Evolutionary conservation across 1,284 basidiomycete genomes (phyloP), one percentile per base, ranked within the genome.

Genomic region (Moesziomyces parantarcticus): DNA sequence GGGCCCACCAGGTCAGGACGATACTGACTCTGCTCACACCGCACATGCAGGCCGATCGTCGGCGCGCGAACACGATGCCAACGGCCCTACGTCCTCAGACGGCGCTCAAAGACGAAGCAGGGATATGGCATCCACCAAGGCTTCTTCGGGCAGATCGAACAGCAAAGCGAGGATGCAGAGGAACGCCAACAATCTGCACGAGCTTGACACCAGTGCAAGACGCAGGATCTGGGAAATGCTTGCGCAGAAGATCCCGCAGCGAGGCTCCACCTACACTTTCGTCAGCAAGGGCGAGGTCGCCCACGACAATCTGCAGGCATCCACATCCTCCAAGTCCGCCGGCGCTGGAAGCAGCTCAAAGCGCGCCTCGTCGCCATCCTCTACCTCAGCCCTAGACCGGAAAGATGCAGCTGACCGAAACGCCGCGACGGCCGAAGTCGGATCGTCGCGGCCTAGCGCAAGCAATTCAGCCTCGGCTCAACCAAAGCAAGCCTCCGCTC

Each of bases 221-320:
- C 52, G 70, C 0, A 56, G 70, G 32, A 73, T 73, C 44, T 73
- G 70, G 70, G 70, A 73, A 44, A 73, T 73, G 64, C 58, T 73
- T 1, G 63, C 70, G 3, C 60, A 64, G 18, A 73, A 68, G 60
- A 67, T 68, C 36, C 60, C 70, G 23, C 64, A 73, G 29, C 70
- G 70, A n/a, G 70, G 70, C 6, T 73, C 70, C 3, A 73, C 70
- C 3, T 73, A 73, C 40, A 73, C 64, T 5, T 73, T 73, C 20
- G 64, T 73, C 51, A 73, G 64, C 51, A 67, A 73, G 39, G 70
- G 70, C 16, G 70, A 73, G 36, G 64, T 73, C 3, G 70, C 64
- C 5, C 70, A 67, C 16, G 70, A 73, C 58, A 63, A 63, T 23
- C 52, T 63, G 13, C 60, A 63, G 36, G 56, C 57, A 5, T 59